phyloP scores from a whole-genome alignment of 148 eudicot species.

The Arbutus unedo region DNA sequence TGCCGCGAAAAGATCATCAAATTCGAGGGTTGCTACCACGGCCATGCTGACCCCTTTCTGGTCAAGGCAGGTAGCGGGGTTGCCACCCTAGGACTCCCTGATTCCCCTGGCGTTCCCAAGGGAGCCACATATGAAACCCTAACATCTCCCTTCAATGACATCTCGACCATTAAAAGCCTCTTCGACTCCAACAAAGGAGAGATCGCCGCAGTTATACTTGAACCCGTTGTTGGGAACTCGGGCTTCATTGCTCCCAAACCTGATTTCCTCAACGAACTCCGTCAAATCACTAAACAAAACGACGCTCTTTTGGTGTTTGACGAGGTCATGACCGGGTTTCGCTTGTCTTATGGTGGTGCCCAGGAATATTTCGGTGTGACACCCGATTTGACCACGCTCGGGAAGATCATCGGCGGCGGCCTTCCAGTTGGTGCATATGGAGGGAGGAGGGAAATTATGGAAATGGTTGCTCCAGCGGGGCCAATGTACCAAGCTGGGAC shows the following conservation, averaged over 20 bases:
- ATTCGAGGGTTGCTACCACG: constrained; percentile 98
- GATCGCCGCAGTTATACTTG: constrained; percentile 84
- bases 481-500: constrained; percentile 98
- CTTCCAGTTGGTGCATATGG: constrained; percentile 96
- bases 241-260: constrained; percentile 80
- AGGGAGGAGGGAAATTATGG: constrained; percentile 96
- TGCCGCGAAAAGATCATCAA: constrained; percentile 72
- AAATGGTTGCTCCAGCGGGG: constrained; percentile 95
- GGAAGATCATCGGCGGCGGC: constrained; percentile 94
- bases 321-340: constrained; percentile 97
- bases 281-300: constrained; percentile 60
- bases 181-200: constrained; percentile 73
- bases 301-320: constrained; percentile 80
- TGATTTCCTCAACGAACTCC: constrained; percentile 64
- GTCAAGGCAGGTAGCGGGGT: constrained; percentile 99
- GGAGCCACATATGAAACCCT: constrained; percentile 70
- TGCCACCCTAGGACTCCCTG: constrained; percentile 92
- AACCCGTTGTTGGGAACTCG: constrained; percentile 91
- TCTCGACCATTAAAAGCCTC: constrained; percentile 47
- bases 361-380: constrained; percentile 84
- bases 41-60: constrained; percentile 93
- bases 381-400: constrained; percentile 86
- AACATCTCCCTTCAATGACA: constrained; percentile 76
- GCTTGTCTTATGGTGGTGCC: constrained; percentile 91
- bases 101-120: constrained; percentile 92